Conservation (phyloP, 345 rosid species). For the Draba incana region DNA sequence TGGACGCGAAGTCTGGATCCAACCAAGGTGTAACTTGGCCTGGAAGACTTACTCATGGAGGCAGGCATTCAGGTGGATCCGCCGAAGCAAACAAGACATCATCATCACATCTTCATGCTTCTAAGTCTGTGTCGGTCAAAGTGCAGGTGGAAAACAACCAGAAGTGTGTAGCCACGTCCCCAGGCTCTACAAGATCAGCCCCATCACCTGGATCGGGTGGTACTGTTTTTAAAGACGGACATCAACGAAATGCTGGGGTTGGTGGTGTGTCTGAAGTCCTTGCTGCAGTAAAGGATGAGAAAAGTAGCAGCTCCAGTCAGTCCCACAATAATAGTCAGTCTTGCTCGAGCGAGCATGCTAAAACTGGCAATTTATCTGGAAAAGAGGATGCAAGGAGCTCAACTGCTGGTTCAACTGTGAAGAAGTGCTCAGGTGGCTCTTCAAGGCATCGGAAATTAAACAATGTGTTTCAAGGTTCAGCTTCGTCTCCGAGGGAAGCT, state of each 20-base stretch:
- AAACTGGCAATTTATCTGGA: conserved; percentile 52
- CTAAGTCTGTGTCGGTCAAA: conserved; percentile 63
- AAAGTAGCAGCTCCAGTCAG: conserved; percentile 81
- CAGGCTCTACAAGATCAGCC: conserved; percentile 55
- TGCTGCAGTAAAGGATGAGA: conserved; percentile 61
- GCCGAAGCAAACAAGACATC: conserved; percentile 69
- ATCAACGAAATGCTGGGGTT: conserved; percentile 47
- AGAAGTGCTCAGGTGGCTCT: conserved; percentile 52
- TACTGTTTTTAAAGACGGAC: conserved; percentile 57
- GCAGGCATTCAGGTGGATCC: conserved; percentile 58
- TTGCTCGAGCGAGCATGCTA: conserved; percentile 68
- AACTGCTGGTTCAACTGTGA: conserved; percentile 55
- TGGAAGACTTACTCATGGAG: conserved; percentile 63
- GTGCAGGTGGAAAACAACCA: conserved; percentile 52
- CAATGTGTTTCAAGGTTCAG: conserved; percentile 56
- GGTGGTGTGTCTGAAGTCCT: conserved; percentile 50
- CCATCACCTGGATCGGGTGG: conserved; percentile 50
- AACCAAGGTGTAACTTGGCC: conserved; percentile 71
- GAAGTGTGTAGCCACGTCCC: conserved; percentile 58
- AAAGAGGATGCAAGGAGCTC: conserved; percentile 75
- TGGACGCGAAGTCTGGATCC: conserved; percentile 84
- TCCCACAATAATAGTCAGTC: conserved; percentile 82
- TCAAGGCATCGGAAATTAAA: conserved; percentile 58
- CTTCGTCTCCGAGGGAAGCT: conserved; percentile 50
- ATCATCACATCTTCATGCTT: conserved; percentile 56